Evolutionary conservation across 192 early-diverging fungal genomes (phyloP).

Genomic region (Backusella macrospora): DNA sequence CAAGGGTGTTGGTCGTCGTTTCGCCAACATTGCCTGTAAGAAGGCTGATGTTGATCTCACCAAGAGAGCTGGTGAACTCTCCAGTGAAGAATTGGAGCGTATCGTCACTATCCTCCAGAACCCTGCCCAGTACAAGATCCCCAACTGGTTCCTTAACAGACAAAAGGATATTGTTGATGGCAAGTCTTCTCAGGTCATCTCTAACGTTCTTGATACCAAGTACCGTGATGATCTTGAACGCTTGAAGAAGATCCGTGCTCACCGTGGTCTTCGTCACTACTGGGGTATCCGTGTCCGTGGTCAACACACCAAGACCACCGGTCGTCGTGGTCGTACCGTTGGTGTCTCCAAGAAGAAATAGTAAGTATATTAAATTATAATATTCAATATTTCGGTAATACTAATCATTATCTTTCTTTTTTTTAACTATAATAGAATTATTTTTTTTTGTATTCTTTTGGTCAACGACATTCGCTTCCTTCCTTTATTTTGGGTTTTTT

Average conservation of each 20-base stretch:
- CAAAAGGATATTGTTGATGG: conserved; percentile 98
- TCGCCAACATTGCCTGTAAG: conserved; percentile 98
- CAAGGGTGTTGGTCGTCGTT: conserved; percentile 98
- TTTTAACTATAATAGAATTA: background rate
- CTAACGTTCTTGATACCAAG: conserved; percentile 94
- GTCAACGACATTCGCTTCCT: conserved; percentile 10
- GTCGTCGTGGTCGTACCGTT: conserved; percentile 93
- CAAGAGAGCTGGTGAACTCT: conserved; percentile 98
- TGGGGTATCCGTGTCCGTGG: conserved; percentile 99
- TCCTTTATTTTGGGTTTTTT: conserved; percentile 17
- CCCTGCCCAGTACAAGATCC: conserved; percentile 99
- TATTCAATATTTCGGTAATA: background rate
- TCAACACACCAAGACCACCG: conserved; percentile 99
- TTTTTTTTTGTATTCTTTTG: conserved; percentile 10
- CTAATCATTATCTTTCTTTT: background rate
- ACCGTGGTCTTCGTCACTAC: conserved; percentile 99
- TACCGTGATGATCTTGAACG: conserved; percentile 99
- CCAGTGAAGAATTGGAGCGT: conserved; percentile 97
- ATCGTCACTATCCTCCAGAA: conserved; percentile 98
- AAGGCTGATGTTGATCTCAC: conserved; percentile 97
- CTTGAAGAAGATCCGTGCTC: conserved; percentile 98
- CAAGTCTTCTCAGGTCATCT: conserved; percentile 93
- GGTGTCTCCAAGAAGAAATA: conserved; percentile 99
- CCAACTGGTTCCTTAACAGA: conserved; percentile 99
- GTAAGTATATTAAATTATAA: background rate